Conservation (phyloP, 345 rosid species). For the Combretum micranthum region DNA sequence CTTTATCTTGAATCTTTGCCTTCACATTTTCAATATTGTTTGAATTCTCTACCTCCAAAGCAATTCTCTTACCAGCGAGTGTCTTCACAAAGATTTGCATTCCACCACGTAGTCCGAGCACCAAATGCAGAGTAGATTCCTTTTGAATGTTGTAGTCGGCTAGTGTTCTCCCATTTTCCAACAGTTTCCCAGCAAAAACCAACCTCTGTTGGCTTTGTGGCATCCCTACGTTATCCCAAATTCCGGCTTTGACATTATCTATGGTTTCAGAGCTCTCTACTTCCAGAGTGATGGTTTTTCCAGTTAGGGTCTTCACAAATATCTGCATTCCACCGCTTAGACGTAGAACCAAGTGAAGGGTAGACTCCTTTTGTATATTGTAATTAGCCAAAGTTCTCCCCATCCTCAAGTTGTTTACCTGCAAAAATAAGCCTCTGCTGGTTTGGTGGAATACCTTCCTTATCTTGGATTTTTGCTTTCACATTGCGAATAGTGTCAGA, state of each 20-base stretch:
- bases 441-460: conserved; percentile 20
- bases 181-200: conserved; percentile 11
- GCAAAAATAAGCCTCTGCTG: conserved; percentile 23
- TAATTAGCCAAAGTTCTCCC: conserved; percentile 20
- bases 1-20: too few species aligned
- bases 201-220: conserved; percentile 19
- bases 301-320: conserved; percentile 22
- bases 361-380: conserved; percentile 26
- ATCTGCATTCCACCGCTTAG: conserved; percentile 27
- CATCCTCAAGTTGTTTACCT: conserved; percentile 25
- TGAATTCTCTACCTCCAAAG: too few species aligned
- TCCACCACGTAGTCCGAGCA: too few species aligned
- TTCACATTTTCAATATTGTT: too few species aligned
- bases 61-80: too few species aligned
- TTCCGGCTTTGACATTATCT: conserved; percentile 18
- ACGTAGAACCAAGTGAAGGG: conserved; percentile 23
- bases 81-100: background rate
- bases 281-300: conserved; percentile 20
- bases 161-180: conserved; percentile 12
- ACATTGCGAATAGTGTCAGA: conserved; percentile 16
- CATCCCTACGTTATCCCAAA: conserved; percentile 18
- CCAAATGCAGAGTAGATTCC: too few species aligned
- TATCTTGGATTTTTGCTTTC: conserved; percentile 17
- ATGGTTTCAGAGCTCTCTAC: conserved; percentile 17
- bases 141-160: background rate